Conservation (phyloP, 345 rosid genomes). For the Brassica rapa region DNA sequence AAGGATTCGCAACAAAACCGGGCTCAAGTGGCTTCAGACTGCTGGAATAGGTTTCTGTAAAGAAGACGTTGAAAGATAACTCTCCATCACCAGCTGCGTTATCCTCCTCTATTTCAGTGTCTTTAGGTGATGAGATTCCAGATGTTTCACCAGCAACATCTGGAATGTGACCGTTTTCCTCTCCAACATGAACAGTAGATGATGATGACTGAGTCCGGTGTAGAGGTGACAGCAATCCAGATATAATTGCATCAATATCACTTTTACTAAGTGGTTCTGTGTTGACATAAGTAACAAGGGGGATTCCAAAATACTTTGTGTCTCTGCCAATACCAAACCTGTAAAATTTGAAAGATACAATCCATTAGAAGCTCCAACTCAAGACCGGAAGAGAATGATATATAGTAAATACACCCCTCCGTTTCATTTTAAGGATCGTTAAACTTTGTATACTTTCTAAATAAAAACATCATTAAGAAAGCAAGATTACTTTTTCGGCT, state of each 20-base stretch:
- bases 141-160: neutral
- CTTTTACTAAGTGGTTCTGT: neutral
- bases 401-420: too few relatives aligned
- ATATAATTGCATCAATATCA: neutral
- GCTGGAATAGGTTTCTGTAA: neutral
- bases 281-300: neutral
- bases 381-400: neutral
- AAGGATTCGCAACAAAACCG: neutral
- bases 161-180: neutral
- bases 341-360: neutral
- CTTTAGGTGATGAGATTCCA: neutral
- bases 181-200: neutral
- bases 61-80: neutral
- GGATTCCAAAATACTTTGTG: neutral
- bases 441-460: too few relatives aligned
- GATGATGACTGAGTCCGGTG: neutral
- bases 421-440: too few relatives aligned
- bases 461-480: neutral
- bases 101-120: neutral
- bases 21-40: neutral
- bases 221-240: neutral
- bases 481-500: neutral
- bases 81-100: neutral
- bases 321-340: neutral
- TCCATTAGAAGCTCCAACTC: neutral